These are phyloP conservation scores for Trametes villosa DNA, from an alignment of 768 basidiomycete genomes.

Conservation along the genomic window DNA sequence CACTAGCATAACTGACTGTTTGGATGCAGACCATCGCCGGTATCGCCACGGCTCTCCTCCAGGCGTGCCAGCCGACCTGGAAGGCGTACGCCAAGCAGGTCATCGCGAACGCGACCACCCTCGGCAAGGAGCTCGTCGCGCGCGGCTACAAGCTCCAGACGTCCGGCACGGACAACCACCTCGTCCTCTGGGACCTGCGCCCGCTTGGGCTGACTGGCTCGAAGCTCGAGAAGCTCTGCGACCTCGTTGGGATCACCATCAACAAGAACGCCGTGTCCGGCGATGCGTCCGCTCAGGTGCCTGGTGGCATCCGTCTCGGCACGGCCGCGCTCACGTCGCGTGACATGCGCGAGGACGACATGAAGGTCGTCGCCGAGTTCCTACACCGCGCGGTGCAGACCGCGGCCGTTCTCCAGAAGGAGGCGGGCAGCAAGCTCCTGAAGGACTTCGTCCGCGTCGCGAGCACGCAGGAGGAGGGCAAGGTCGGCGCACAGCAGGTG, in stretches of 20 bases:
- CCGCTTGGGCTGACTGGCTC: conserved; percentile 95
- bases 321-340: conserved; percentile 94
- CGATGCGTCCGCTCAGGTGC: conserved; percentile 92
- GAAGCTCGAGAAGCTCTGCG: conserved; percentile 98
- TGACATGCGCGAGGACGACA: conserved; percentile 87
- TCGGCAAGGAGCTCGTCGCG: conserved; percentile 70
- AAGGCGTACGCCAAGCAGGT: conserved; percentile 94
- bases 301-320: conserved; percentile 96
- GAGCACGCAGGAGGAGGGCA: conserved; percentile 66
- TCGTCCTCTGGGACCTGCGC: conserved; percentile 96
- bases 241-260: conserved; percentile 94
- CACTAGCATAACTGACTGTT: too few species aligned
- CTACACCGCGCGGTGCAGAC: conserved; percentile 95
- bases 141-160: conserved; percentile 97
- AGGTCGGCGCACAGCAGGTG: conserved; percentile 72
- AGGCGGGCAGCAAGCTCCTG: conserved; percentile 91
- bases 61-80: conserved; percentile 88
- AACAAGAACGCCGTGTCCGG: conserved; percentile 99
- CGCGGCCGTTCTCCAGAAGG: conserved; percentile 86
- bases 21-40: conserved; percentile 85
- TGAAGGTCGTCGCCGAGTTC: conserved; percentile 87
- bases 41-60: conserved; percentile 89
- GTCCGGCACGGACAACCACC: conserved; percentile 95
- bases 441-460: conserved; percentile 94
- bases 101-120: conserved; percentile 81